phyloP scores from a whole-genome alignment of 179 eudicot genomes.

The Carnegiea gigantea region DNA sequence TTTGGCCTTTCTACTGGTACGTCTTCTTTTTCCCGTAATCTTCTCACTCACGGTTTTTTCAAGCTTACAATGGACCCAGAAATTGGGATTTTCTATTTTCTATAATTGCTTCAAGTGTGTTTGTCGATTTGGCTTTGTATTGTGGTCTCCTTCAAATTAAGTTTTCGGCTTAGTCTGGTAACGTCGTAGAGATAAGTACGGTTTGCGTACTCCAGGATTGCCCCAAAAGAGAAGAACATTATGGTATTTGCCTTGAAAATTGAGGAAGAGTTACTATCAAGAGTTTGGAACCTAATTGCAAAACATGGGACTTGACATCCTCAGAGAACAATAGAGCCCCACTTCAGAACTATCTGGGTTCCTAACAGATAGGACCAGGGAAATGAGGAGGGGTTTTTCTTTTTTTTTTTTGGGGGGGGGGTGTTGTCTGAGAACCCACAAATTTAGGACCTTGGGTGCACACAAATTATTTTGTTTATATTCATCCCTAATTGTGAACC shows the following conservation, averaged over 20 bases:
- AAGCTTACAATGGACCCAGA: not conserved
- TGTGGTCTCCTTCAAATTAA: not conserved
- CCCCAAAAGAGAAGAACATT: not conserved
- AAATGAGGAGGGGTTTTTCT: too few relatives aligned
- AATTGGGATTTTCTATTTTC: not conserved
- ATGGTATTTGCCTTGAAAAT: not conserved
- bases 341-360: too few relatives aligned
- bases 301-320: not conserved
- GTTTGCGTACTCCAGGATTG: not conserved
- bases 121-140: not conserved
- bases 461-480: too few relatives aligned
- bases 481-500: too few relatives aligned
- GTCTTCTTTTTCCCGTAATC: not conserved
- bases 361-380: too few relatives aligned
- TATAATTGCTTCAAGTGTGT: not conserved
- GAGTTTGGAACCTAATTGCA: too few relatives aligned
- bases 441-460: too few relatives aligned
- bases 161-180: not conserved
- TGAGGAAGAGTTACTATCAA: not conserved
- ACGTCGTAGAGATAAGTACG: not conserved
- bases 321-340: too few relatives aligned
- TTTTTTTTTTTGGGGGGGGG: too few relatives aligned
- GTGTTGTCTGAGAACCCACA: too few relatives aligned
- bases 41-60: not conserved
- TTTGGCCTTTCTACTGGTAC: constrained; percentile 98